Conservation (phyloP, 345 rosid species). For the Corchorus olitorius region DNA sequence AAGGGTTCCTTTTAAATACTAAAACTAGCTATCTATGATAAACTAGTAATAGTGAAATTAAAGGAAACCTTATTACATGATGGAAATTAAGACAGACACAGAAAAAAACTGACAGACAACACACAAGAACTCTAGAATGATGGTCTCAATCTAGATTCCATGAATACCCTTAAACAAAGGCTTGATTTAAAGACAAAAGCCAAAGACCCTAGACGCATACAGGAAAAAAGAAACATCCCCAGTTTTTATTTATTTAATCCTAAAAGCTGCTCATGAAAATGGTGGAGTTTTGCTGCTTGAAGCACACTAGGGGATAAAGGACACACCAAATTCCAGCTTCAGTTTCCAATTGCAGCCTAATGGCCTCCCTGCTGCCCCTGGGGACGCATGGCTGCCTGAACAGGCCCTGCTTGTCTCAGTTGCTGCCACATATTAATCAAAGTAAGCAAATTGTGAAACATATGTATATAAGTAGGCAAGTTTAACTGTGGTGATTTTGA, state of each 20-base stretch:
- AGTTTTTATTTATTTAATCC: neutral
- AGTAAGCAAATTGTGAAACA: neutral
- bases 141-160: neutral
- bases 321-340: neutral
- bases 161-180: neutral
- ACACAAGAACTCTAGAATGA: neutral
- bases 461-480: neutral
- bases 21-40: neutral
- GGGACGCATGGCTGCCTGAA: neutral
- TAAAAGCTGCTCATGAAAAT: neutral
- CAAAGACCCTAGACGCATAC: neutral
- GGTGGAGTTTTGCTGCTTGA: neutral
- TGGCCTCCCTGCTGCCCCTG: neutral
- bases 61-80: neutral
- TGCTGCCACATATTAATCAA: constrained; percentile 6
- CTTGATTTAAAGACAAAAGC: neutral
- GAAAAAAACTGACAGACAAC: neutral
- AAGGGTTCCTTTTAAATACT: neutral
- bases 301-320: neutral
- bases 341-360: neutral
- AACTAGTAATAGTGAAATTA: neutral
- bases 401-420: constrained; percentile 13
- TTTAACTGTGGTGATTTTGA: neutral
- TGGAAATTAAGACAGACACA: neutral
- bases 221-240: neutral